phyloP scores from a whole-genome alignment of 192 early-diverging fungal genomes.

The Podila clonocystis region DNA sequence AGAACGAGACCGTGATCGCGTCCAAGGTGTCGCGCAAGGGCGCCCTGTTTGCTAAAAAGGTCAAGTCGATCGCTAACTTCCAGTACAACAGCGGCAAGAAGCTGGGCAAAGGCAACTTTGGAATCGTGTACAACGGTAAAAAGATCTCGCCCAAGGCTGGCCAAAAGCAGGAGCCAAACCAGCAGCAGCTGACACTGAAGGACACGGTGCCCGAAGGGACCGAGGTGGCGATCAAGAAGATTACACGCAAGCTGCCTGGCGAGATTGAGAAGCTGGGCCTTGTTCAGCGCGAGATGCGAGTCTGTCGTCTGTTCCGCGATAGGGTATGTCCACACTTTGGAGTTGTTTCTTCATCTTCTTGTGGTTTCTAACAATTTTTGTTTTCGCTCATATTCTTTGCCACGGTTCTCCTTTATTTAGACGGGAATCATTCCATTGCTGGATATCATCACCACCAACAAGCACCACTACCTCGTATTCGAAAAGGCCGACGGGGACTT shows the following conservation, averaged over 20 bases:
- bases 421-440: slow-evolving; percentile 14
- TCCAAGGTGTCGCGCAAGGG: slow-evolving; percentile 35
- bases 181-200: too few species aligned
- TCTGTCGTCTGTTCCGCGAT: slow-evolving; percentile 23
- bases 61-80: slow-evolving; percentile 42
- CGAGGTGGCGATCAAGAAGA: slow-evolving; percentile 44
- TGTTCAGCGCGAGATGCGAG: slow-evolving; percentile 41
- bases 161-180: too few species aligned
- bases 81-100: slow-evolving; percentile 39
- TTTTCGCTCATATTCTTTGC: too few species aligned
- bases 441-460: slow-evolving; percentile 45
- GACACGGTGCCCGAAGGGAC: neutral
- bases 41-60: slow-evolving; percentile 36
- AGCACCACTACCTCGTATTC: slow-evolving; percentile 46
- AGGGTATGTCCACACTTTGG: too few species aligned
- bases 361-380: too few species aligned
- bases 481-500: slow-evolving; percentile 38
- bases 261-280: slow-evolving; percentile 43
- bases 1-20: slow-evolving; percentile 4
- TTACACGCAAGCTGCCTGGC: slow-evolving; percentile 32
- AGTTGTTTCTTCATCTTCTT: neutral
- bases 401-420: neutral
- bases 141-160: neutral
- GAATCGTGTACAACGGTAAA: slow-evolving; percentile 40
- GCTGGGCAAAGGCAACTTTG: slow-evolving; percentile 48